Evolutionary conservation across 2,329 filamentous ascomycete genomes (phyloP).

Genomic region (Microascus cirrosus): DNA sequence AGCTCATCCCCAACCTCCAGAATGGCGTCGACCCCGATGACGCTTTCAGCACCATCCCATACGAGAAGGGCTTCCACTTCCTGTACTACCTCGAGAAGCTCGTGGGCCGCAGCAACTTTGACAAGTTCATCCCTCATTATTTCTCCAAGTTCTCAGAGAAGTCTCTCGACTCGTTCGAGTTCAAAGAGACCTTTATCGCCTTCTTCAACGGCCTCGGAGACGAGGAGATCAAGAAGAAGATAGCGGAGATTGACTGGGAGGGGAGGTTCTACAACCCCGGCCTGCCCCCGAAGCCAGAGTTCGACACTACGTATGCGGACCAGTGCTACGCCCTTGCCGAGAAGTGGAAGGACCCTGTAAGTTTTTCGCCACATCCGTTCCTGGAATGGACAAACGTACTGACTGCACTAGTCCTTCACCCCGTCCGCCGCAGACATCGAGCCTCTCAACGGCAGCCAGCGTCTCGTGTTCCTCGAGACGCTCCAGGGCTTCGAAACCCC

Average conservation of each 20-base stretch:
- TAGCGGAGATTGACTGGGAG: slow-evolving; percentile 78
- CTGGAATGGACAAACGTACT: not conserved
- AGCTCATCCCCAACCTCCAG: slow-evolving; percentile 76
- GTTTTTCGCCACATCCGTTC: slow-evolving; percentile 12
- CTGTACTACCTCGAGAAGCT: slow-evolving; percentile 83
- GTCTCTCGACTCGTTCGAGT: slow-evolving; percentile 87
- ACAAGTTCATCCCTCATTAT: slow-evolving; percentile 93
- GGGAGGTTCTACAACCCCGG: slow-evolving; percentile 81
- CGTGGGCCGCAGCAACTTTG: slow-evolving; percentile 76
- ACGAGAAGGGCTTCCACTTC: slow-evolving; percentile 95
- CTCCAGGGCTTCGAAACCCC: slow-evolving; percentile 57
- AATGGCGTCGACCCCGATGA: slow-evolving; percentile 83
- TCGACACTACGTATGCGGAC: slow-evolving; percentile 80
- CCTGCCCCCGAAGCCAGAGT: slow-evolving; percentile 78
- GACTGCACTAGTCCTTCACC: slow-evolving; percentile 38
- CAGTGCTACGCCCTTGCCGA: slow-evolving; percentile 72
- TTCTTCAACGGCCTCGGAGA: slow-evolving; percentile 67
- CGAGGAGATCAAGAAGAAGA: slow-evolving; percentile 48
- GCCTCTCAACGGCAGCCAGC: slow-evolving; percentile 73
- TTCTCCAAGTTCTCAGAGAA: slow-evolving; percentile 77
- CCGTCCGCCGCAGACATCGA: slow-evolving; percentile 60
- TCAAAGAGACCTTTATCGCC: slow-evolving; percentile 75
- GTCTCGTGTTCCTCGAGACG: slow-evolving; percentile 79
- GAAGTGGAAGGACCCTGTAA: slow-evolving; percentile 61
- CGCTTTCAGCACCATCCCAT: slow-evolving; percentile 83